These are phyloP conservation scores for Neospermospora avenae DNA, from an alignment of 2,329 filamentous ascomycete genomes.

Conservation along the genomic window DNA sequence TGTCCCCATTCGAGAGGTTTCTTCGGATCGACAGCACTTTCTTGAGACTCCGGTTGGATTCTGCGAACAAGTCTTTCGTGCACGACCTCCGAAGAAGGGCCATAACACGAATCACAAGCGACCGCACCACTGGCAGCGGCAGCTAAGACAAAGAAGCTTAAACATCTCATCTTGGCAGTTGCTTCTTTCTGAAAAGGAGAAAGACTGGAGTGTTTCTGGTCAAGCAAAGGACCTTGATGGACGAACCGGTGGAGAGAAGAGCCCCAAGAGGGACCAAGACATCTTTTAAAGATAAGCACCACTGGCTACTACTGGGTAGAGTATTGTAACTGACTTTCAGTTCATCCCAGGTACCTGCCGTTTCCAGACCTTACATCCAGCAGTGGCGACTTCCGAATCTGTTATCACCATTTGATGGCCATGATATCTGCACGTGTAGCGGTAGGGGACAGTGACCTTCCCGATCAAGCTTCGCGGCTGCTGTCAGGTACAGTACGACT, in stretches of 20 bases:
- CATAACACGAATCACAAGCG: slow-evolving; percentile 44
- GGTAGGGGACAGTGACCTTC: slow-evolving; percentile 9
- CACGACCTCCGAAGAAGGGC: slow-evolving; percentile 40
- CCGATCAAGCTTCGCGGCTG: not conserved
- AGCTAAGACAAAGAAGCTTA: slow-evolving; percentile 16
- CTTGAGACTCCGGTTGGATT: slow-evolving; percentile 45
- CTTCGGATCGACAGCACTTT: slow-evolving; percentile 43
- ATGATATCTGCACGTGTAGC: slow-evolving; percentile 1
- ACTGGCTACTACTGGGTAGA: too few species aligned
- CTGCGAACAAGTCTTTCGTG: slow-evolving; percentile 48
- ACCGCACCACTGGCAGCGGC: slow-evolving; percentile 26
- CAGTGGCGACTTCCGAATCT: slow-evolving; percentile 14
- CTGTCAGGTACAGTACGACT: slow-evolving; percentile 6
- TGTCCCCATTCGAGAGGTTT: slow-evolving; percentile 31
- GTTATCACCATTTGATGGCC: slow-evolving; percentile 10
- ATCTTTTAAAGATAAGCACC: slow-evolving; percentile 8
- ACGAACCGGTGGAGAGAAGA: not conserved
- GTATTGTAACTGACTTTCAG: too few species aligned
- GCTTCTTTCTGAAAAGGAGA: not conserved
- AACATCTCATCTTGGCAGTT: slow-evolving; percentile 20
- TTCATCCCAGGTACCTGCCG: slow-evolving; percentile 6
- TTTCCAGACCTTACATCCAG: not conserved
- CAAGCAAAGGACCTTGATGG: slow-evolving; percentile 8
- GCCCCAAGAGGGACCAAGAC: slow-evolving; percentile 1
- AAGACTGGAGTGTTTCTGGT: not conserved